These are phyloP conservation scores for Geosmithia flava DNA, from an alignment of 2,329 filamentous ascomycete species.

Conservation along the genomic window DNA sequence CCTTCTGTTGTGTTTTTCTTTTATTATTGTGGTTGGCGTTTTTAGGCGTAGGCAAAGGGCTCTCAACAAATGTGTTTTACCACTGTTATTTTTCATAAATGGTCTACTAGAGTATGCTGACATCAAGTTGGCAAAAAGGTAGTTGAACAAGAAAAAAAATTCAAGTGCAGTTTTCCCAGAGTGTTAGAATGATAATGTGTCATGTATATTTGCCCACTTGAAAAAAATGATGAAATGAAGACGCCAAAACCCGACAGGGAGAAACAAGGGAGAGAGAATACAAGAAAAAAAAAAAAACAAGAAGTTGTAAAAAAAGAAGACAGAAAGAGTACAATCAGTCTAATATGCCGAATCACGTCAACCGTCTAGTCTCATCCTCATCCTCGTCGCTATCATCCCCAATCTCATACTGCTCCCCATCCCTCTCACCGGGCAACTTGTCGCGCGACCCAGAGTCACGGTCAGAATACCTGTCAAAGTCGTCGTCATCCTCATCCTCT, in stretches of 20 bases:
- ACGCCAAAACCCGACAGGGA: no score
- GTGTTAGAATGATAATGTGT: no score
- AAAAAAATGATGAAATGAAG: no score
- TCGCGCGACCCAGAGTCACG: constrained; percentile 14
- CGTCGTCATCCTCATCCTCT: constrained; percentile 35
- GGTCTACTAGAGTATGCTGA: no score
- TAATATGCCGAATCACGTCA: not conserved
- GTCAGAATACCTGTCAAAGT: constrained; percentile 12
- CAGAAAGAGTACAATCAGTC: not conserved
- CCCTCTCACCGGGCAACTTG: constrained; percentile 11
- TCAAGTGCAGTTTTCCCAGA: no score
- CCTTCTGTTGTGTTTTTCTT: not conserved
- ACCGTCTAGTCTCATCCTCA: not conserved
- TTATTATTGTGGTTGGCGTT: not conserved
- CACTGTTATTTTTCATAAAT: no score
- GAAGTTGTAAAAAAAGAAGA: not conserved
- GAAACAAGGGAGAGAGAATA: no score
- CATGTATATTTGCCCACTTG: not conserved
- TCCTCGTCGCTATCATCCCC: constrained; percentile 30
- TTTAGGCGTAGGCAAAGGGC: not conserved
- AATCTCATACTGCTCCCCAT: constrained; percentile 35
- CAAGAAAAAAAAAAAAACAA: not conserved
- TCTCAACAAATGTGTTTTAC: no score
- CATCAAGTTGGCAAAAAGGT: no score
- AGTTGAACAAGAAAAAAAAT: not conserved